Evolutionary conservation across 257 asterid species (phyloP).

Genomic region (Mentha longifolia): DNA sequence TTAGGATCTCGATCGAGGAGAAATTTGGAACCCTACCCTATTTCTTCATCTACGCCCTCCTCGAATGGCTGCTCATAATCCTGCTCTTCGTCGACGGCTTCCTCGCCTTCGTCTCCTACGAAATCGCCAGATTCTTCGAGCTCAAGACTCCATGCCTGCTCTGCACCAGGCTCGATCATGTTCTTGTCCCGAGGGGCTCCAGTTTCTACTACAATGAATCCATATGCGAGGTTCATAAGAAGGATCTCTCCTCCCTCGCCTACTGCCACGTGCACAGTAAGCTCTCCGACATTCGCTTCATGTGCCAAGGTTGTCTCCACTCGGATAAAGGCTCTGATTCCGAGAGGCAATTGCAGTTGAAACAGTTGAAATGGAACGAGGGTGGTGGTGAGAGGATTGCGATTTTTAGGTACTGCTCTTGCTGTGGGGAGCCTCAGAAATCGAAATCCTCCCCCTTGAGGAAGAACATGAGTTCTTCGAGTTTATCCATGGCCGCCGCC

Average conservation of each 20-base stretch:
- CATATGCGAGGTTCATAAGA: conserved; percentile 81
- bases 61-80: conserved; percentile 76
- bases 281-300: conserved; percentile 67
- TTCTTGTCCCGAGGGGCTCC: conserved; percentile 53
- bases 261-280: conserved; percentile 81
- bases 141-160: conserved; percentile 75
- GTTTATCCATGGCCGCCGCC: conserved; percentile 41
- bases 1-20: conserved; percentile 53
- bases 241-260: conserved; percentile 76
- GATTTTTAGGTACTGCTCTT: conserved; percentile 58
- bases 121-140: conserved; percentile 67
- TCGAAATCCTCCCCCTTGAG: conserved; percentile 37
- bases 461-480: conserved; percentile 32
- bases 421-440: conserved; percentile 72
- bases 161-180: conserved; percentile 77
- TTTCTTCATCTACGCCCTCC: conserved; percentile 59
- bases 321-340: conserved; percentile 54
- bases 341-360: conserved; percentile 38
- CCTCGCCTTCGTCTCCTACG: conserved; percentile 63
- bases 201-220: conserved; percentile 73
- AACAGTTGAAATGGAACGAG: conserved; percentile 31
- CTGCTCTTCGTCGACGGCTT: conserved; percentile 73
- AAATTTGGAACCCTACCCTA: conserved; percentile 60
- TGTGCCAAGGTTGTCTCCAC: conserved; percentile 83
- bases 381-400: conserved; percentile 35